phyloP scores from a whole-genome alignment of 1,284 basidiomycete genomes.

The Cutaneotrichosporon sp. region DNA sequence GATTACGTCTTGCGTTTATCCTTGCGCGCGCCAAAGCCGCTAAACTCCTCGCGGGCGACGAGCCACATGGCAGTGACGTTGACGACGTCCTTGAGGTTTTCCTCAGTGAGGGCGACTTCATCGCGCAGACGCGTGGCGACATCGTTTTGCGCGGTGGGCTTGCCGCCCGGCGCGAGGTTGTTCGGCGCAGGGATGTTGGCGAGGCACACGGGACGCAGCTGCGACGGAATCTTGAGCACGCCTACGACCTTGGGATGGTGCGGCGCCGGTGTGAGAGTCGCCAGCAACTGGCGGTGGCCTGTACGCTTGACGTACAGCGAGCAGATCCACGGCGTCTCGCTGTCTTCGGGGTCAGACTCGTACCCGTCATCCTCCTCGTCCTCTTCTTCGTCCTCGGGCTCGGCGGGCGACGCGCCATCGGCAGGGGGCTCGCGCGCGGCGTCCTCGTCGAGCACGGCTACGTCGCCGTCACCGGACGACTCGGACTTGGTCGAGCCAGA shows the following conservation, averaged over 20 bases:
- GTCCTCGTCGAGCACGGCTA: conserved; percentile 5
- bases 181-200: conserved; percentile 11
- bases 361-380: conserved; percentile 19
- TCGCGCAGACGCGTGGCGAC: conserved; percentile 30
- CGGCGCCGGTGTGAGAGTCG: conserved; percentile 80
- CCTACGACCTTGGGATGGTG: conserved; percentile 94
- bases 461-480: neutral
- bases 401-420: conserved; percentile 2
- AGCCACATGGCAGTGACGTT: conserved; percentile 86
- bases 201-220: conserved; percentile 63
- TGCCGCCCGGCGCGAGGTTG: neutral
- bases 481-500: neutral
- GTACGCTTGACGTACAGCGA: conserved; percentile 47
- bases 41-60: conserved; percentile 84
- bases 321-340: conserved; percentile 91
- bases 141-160: conserved; percentile 2
- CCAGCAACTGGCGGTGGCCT: conserved; percentile 48
- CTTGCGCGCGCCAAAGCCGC: conserved; percentile 74
- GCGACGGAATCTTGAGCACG: conserved; percentile 81
- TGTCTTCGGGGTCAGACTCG: conserved; percentile 86
- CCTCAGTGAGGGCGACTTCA: conserved; percentile 66
- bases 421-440: neutral
- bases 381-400: conserved; percentile 15
- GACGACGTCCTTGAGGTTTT: conserved; percentile 91
- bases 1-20: conserved; percentile 33